These are phyloP conservation scores for Beta lomatogona DNA, from an alignment of 179 eudicot genomes.

Conservation along the genomic window DNA sequence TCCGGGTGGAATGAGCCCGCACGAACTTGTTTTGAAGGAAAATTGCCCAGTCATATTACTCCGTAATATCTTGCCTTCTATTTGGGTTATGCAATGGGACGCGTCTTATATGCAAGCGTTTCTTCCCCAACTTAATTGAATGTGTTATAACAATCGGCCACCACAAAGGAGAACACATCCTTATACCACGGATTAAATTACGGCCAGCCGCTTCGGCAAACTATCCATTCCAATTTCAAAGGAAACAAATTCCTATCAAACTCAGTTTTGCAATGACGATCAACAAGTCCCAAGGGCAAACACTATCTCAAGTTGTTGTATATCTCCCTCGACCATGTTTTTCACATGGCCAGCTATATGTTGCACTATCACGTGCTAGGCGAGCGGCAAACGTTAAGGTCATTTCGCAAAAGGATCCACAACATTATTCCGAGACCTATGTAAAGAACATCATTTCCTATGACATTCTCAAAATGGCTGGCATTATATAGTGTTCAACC, in stretches of 20 bases:
- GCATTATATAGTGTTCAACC: no score
- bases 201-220: neutral
- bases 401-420: neutral
- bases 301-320: neutral
- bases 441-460: neutral
- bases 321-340: constrained; percentile 5
- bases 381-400: neutral
- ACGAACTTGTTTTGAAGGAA: neutral
- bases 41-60: neutral
- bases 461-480: neutral
- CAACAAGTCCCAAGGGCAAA: constrained; percentile 20
- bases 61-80: neutral
- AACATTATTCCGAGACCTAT: neutral
- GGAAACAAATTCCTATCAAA: constrained; percentile 17
- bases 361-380: constrained; percentile 7
- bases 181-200: neutral
- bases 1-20: constrained; percentile 16
- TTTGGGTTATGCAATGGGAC: constrained; percentile 17
- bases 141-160: constrained; percentile 4
- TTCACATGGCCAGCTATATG: constrained; percentile 21
- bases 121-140: neutral
- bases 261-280: constrained; percentile 20
- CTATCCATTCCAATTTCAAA: neutral
- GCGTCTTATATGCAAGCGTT: constrained; percentile 11
- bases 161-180: neutral